Evolutionary conservation across 306 rosid genomes (phyloP), one percentile per base, ranked within the genome.

Genomic region (Glycine latifolia): DNA sequence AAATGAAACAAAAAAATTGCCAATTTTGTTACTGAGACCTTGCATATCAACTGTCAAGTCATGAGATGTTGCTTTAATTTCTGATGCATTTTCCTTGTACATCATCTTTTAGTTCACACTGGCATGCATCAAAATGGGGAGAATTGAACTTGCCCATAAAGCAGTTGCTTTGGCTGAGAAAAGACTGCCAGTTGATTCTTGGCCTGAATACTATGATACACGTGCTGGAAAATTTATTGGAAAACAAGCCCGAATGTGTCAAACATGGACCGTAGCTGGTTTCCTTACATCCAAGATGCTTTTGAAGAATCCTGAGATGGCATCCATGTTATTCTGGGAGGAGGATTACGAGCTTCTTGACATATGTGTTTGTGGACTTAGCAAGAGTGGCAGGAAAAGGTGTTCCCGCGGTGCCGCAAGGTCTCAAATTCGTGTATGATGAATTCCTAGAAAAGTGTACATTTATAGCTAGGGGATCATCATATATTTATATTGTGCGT

Each of bases 121-220:
- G 87, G 97, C 98, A 61, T 91, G 98, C 91, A 91, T 94, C 77
- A 94, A 94, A 85, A 90, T 94, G 97, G 97, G 95, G 71, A 87
- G 88, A 87, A 85, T 83, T 16, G 95, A 90, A 54, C 74, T 91
- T 49, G 98, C 95, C 7, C 73, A 84, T 58, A 94, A 88, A 66
- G 97, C 95, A 54, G 87, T 92, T 82, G 89, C 73, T 67, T 61
- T 89, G 86, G 98, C 94, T 0, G 98, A 94, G 89, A 83, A 87
- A 78, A 89, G 92, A 82, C 86, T 94, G 17, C 78, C 88, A 35
- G 12, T 11, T 33, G 98, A 94, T 86, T 59, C 86, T 46, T 91
- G 98, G 97, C 98, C 97, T 0, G 97, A 94, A 78, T 94, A 94
- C 75, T 94, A 94, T 15, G 98, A 94, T 83, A 91, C 88, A 1